Base-by-base conservation (phyloP, 2,329 filamentous ascomycete genomes). In the Epichloe scottii region DNA sequence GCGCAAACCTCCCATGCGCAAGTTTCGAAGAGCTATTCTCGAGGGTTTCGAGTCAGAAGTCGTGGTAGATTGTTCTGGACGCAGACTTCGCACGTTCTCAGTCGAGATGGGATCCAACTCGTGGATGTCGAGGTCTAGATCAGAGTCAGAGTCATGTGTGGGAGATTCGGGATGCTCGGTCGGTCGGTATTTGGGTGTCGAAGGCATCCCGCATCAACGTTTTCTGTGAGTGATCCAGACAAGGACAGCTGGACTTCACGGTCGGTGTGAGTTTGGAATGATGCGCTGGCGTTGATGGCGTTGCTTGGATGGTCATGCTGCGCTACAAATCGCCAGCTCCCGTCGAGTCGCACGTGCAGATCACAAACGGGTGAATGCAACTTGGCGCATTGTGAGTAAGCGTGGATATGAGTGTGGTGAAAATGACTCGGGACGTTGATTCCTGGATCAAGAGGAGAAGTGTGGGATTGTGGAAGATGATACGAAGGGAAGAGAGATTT, bases 101-200 rank as follows among this genome's bases (percentile, higher is more conserved):
- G 63, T 62, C n/a, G 70, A 68, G 53, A 69, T 63, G 63, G 87
- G 85, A 63, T 90, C 86, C 58, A 93, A 81, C 72, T 91, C 87
- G 62, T 88, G 78, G 58, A 93, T 76, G 60, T 90, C 85, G 61
- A 93, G 79, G 64, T 91, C 85, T 55, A 69, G 67, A 51, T 84
- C 71, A 47, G 84, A 87, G 65, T 90, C 86, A 63, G 83, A 87
- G 63, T 89, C 85, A 68, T 82, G 73, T 60, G 72, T 68, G 54
- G 76, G 76, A 54, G 78, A 80, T 68, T 85, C 81, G 68, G 82
- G 82, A 62, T 78, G 77, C 65, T 83, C 77, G 62, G 78, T 71
- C 59, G 71, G 68, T 62, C 71, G 73, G 64, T 75, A 73, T 35
- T 71, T 65, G 51, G 70, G 70, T 71, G 72, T 68, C 62, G 74